Percentiles rank a stretch among this genome's conserved stretches.
Conservation (phyloP, 1,284 basidiomycete genomes). For the Ceratobasidium sp. region DNA sequence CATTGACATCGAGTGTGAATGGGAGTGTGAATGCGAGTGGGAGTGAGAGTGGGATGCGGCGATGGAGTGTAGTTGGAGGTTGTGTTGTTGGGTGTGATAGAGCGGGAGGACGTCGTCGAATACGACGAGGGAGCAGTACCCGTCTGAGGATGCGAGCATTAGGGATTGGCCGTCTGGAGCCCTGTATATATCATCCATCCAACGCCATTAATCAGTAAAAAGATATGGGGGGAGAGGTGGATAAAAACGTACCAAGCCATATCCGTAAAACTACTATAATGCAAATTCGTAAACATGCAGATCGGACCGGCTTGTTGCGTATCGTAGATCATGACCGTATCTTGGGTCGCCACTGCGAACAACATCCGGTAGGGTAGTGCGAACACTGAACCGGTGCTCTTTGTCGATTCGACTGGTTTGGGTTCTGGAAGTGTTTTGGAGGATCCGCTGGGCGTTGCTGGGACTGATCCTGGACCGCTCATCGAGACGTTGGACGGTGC, state of each 20-base stretch:
- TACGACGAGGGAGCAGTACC: constrained; percentile 95
- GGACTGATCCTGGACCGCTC: constrained; percentile 63
- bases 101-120: constrained; percentile 92
- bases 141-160: constrained; percentile 93
- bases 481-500: constrained; percentile 71
- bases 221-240: constrained; percentile 35
- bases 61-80: constrained; percentile 87
- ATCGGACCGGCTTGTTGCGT: constrained; percentile 96
- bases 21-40: constrained; percentile 58
- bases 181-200: too few species aligned
- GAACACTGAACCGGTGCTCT: constrained; percentile 75
- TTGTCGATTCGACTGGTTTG: neutral
- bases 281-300: constrained; percentile 93
- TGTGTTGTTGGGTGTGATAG: constrained; percentile 89
- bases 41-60: constrained; percentile 81
- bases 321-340: constrained; percentile 95
- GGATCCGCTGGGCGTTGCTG: constrained; percentile 68
- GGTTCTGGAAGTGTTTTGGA: constrained; percentile 50
- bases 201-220: neutral
- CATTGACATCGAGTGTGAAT: constrained; percentile 55
- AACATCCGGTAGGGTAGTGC: constrained; percentile 94
- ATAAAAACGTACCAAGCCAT: constrained; percentile 83
- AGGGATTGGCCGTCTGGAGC: constrained; percentile 95
- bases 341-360: constrained; percentile 97
- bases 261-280: constrained; percentile 98